A percentile compares a stretch with the other conserved stretches of the same genome.
Evolutionary conservation across 1,284 basidiomycete genomes (phyloP).

Genomic region (Lignosus rhinocerotis): DNA sequence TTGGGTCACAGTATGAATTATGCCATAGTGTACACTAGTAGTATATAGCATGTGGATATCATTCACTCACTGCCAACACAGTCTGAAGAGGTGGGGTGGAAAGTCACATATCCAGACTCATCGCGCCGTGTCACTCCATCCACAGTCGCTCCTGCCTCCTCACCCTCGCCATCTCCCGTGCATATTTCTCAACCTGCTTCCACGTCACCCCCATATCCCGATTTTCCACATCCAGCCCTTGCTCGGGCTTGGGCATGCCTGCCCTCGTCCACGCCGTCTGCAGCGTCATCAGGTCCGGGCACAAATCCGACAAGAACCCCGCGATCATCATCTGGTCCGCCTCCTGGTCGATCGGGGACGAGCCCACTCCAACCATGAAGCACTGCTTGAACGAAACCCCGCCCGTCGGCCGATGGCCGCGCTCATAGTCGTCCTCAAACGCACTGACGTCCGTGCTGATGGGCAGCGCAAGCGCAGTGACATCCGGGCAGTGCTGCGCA

Average conservation of each 20-base stretch:
- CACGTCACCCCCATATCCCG: conserved; percentile 11
- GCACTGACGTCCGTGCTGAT: conserved; percentile 9
- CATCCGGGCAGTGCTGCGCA: conserved; percentile 12
- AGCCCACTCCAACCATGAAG: conserved; percentile 13
- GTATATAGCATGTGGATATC: too few species aligned
- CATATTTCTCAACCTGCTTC: conserved; percentile 13
- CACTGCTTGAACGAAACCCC: conserved; percentile 14
- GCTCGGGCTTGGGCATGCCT: neutral
- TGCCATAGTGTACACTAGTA: too few species aligned
- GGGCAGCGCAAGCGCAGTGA: conserved; percentile 7
- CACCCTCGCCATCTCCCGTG: conserved; percentile 19
- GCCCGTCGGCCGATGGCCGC: conserved; percentile 10
- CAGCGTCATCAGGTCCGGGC: conserved; percentile 13
- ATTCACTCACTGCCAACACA: too few species aligned
- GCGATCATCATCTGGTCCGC: conserved; percentile 12
- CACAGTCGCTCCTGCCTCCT: conserved; percentile 21
- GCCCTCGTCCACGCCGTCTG: conserved; percentile 15
- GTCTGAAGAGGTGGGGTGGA: too few species aligned
- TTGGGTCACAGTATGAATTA: too few species aligned
- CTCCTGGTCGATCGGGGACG: conserved; percentile 1
- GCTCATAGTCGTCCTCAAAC: conserved; percentile 9
- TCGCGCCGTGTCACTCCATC: neutral
- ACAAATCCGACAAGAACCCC: conserved; percentile 23
- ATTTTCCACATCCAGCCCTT: conserved; percentile 5
- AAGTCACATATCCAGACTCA: neutral